A percentile compares a stretch with the other conserved stretches of the same genome.
Conservation (phyloP, 2,329 filamentous ascomycete species). For the Paraconiothyrium brasiliense region DNA sequence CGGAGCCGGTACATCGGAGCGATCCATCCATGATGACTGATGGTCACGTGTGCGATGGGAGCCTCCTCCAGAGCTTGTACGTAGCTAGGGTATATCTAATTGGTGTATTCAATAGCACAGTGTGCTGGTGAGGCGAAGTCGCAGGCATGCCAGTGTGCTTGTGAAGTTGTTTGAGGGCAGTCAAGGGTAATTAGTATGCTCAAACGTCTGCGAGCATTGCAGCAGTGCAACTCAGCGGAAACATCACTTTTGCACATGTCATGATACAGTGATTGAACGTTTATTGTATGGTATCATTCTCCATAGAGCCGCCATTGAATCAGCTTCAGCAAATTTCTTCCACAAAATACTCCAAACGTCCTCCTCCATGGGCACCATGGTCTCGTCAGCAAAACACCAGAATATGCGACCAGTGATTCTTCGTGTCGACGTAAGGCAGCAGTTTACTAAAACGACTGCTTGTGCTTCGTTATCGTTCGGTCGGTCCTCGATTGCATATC, state of each 20-base stretch:
- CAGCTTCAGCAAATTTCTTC: neutral
- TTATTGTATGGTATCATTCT: conserved; percentile 11
- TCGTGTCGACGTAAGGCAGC: neutral
- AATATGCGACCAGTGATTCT: neutral
- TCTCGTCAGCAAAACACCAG: neutral
- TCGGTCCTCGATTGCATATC: neutral
- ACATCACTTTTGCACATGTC: neutral
- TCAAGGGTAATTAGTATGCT: neutral
- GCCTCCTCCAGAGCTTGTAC: neutral
- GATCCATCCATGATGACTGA: neutral
- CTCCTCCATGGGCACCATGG: neutral
- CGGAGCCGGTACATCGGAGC: conserved; percentile 12
- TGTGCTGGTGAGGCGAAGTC: neutral
- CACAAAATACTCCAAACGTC: neutral
- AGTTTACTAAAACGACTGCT: neutral
- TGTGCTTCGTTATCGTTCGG: conserved; percentile 1
- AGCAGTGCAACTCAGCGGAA: neutral
- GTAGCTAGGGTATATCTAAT: neutral
- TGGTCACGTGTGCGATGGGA: conserved; percentile 8
- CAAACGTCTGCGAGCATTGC: neutral
- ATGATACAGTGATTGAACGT: neutral
- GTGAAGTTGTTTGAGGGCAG: neutral
- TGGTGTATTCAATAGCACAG: neutral
- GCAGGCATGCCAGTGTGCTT: neutral
- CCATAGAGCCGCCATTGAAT: conserved; percentile 1